Percentiles rank a stretch among this genome's conserved stretches.
Conservation (phyloP, 805 yeast genomes). For the Candida sonorensis region DNA sequence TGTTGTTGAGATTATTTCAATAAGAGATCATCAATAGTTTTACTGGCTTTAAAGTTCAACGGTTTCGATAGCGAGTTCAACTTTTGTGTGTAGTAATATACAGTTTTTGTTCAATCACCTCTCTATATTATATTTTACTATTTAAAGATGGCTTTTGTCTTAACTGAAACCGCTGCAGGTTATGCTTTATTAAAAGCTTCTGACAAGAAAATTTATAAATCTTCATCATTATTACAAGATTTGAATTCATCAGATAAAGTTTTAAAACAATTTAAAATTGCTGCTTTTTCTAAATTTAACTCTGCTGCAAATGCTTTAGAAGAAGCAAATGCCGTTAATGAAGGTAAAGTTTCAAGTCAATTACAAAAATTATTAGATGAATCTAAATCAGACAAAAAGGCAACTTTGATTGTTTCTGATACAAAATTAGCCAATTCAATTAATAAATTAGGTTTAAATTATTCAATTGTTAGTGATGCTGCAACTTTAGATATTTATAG, state of each 20-base stretch:
- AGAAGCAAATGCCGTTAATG: conserved; percentile 87
- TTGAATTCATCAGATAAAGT: conserved; percentile 80
- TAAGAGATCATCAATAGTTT: too few relatives aligned
- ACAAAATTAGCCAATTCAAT: conserved; percentile 94
- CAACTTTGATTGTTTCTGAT: conserved; percentile 87
- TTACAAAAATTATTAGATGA: conserved; percentile 71
- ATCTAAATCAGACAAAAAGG: conserved; percentile 71
- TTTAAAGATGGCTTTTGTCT: conserved; percentile 72
- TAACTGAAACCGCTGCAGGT: conserved; percentile 98
- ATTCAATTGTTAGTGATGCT: conserved; percentile 88
- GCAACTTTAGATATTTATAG: conserved; percentile 92
- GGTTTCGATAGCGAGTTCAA: too few relatives aligned
- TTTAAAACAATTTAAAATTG: conserved; percentile 83
- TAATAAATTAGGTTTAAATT: conserved; percentile 86
- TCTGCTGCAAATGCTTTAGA: conserved; percentile 95
- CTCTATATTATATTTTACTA: too few relatives aligned
- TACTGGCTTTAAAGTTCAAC: too few relatives aligned
- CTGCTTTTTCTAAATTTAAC: conserved; percentile 89
- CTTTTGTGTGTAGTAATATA: too few relatives aligned
- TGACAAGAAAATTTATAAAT: conserved; percentile 93
- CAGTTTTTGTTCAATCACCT: too few relatives aligned
- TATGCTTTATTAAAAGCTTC: conserved; percentile 96
- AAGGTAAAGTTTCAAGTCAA: conserved; percentile 87
- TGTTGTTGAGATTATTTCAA: too few relatives aligned
- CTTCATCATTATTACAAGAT: conserved; percentile 65